Evolutionary conservation across 805 yeast species (phyloP).

Genomic region (Metschnikowia drakensbergensis): DNA sequence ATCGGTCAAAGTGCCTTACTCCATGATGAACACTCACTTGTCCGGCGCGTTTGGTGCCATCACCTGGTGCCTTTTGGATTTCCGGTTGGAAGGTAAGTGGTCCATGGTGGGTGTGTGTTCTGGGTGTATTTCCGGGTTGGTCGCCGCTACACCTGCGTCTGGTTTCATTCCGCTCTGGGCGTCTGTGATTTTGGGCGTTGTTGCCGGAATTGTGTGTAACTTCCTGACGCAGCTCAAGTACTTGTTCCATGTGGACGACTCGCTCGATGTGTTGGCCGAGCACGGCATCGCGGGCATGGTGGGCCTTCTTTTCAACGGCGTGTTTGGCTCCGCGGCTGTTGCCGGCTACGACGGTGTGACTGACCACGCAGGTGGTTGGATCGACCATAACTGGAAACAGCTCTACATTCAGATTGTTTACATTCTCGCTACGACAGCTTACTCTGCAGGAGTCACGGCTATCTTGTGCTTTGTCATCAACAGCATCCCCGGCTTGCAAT

Average conservation of each 20-base stretch:
- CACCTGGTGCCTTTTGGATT: conserved; percentile 90
- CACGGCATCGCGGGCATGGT: conserved; percentile 96
- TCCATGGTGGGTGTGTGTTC: conserved; percentile 93
- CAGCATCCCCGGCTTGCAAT: conserved; percentile 73
- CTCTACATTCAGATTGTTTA: conserved; percentile 87
- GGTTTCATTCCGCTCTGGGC: conserved; percentile 93
- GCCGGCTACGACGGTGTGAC: conserved; percentile 88
- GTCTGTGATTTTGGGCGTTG: conserved; percentile 77
- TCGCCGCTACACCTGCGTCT: conserved; percentile 94
- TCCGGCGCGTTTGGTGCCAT: conserved; percentile 89
- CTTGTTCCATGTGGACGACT: conserved; percentile 78
- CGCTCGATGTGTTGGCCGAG: conserved; percentile 95
- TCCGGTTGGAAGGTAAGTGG: conserved; percentile 84
- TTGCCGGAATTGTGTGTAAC: conserved; percentile 82
- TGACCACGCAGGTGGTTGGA: conserved; percentile 87
- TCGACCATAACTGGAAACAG: conserved; percentile 86
- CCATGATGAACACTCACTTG: conserved; percentile 87
- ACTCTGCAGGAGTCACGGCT: conserved; percentile 71
- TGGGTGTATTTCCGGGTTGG: conserved; percentile 92
- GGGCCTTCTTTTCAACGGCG: conserved; percentile 83
- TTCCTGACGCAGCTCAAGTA: conserved; percentile 85
- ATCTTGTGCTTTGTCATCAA: conserved; percentile 70
- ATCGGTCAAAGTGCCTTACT: conserved; percentile 76
- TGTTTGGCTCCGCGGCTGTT: conserved; percentile 84
- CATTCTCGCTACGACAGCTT: conserved; percentile 69